Evolutionary conservation across 345 rosid species (phyloP).

Genomic region (Hevea brasiliensis): DNA sequence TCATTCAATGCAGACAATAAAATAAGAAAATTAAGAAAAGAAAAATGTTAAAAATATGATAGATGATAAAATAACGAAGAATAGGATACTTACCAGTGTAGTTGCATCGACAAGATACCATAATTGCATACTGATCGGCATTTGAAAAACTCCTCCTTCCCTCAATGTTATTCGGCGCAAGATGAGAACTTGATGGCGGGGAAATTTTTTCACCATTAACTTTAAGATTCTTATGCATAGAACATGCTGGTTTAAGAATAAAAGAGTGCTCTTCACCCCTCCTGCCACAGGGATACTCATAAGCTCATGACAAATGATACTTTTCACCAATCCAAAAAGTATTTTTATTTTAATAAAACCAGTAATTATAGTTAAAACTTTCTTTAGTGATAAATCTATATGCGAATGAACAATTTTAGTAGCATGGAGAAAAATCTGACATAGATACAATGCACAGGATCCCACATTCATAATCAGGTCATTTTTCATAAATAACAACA

Average conservation of each 20-base stretch:
- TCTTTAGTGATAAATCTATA: not conserved
- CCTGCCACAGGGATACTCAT: conserved; percentile 51
- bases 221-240: conserved; percentile 55
- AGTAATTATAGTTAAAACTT: too few species aligned
- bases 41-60: conserved; percentile 17
- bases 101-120: conserved; percentile 93
- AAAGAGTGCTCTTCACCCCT: conserved; percentile 97
- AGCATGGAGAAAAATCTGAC: not conserved
- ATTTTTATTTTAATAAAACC: too few species aligned
- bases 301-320: conserved; percentile 12
- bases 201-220: conserved; percentile 47
- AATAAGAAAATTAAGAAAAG: conserved; percentile 14
- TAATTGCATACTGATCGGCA: conserved; percentile 68
- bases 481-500: not conserved
- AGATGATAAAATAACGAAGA: conserved; percentile 20
- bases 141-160: conserved; percentile 41
- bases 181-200: conserved; percentile 42
- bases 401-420: not conserved
- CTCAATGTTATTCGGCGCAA: conserved; percentile 49
- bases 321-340: not conserved
- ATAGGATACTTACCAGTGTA: conserved; percentile 57
- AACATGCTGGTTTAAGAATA: conserved; percentile 74
- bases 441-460: not conserved
- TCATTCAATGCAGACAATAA: conserved; percentile 21
- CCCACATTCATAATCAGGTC: not conserved